These are phyloP conservation scores for Nemania bipapillata DNA, from an alignment of 2,329 filamentous ascomycete species.

Conservation along the genomic window DNA sequence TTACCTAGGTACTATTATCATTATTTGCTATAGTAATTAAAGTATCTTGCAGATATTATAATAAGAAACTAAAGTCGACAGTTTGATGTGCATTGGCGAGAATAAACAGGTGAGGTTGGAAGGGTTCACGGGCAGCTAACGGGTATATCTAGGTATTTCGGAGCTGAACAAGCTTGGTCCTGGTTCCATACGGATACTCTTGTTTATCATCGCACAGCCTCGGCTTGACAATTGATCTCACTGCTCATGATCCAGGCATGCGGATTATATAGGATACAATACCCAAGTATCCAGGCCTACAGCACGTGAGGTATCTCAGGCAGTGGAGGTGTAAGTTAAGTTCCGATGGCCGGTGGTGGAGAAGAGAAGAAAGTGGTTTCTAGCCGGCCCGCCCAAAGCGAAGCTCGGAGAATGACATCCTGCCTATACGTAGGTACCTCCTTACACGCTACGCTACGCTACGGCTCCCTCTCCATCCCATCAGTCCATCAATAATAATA, in stretches of 20 bases:
- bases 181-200: background rate
- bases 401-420: slow-evolving; percentile 6
- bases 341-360: slow-evolving; percentile 21
- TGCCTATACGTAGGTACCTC: background rate
- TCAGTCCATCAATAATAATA: background rate
- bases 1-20: no score
- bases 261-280: background rate
- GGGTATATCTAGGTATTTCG: no score
- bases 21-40: no score
- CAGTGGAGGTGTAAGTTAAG: background rate
- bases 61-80: no score
- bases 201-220: background rate
- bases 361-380: background rate
- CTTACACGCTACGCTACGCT: background rate
- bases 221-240: background rate
- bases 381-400: background rate
- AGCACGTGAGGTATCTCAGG: no score
- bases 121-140: no score
- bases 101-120: no score
- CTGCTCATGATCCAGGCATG: background rate
- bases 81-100: no score
- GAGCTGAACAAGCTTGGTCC: no score
- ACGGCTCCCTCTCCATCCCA: background rate
- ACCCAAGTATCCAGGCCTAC: background rate
- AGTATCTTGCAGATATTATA: no score